Evolutionary conservation across 805 yeast genomes (phyloP).

Genomic region (Kodamaea kaohsiungensis): DNA sequence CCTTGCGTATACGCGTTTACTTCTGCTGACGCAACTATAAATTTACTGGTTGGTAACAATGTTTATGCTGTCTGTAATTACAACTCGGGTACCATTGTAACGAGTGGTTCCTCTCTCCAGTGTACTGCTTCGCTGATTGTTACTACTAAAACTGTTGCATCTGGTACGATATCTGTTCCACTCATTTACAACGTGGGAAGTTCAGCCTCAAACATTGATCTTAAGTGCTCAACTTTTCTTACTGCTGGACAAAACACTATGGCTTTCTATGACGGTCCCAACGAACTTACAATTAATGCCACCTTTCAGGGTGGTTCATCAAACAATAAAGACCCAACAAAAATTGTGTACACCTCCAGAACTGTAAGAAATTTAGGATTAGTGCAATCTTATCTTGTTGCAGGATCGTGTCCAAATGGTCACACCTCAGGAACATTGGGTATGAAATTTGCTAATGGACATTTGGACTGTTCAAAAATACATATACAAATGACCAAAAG

Average conservation of each 20-base stretch:
- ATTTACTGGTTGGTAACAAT: conserved; percentile 9
- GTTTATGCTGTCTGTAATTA: conserved; percentile 25
- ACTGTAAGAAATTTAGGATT: conserved; percentile 14
- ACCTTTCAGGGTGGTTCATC: conserved; percentile 6
- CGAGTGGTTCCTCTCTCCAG: conserved; percentile 9
- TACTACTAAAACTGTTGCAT: neutral
- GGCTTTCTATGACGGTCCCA: conserved; percentile 15
- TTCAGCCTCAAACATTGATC: conserved; percentile 12
- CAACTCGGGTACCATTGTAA: conserved; percentile 11
- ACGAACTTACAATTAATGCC: conserved; percentile 7
- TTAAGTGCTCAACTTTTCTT: conserved; percentile 18
- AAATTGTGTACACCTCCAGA: conserved; percentile 1
- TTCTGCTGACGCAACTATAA: conserved; percentile 3
- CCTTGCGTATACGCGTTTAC: conserved; percentile 20
- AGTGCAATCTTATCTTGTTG: conserved; percentile 11
- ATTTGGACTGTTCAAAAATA: conserved; percentile 22
- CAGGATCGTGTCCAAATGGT: conserved; percentile 21
- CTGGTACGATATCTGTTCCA: conserved; percentile 18
- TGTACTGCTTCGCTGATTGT: conserved; percentile 11
- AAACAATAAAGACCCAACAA: neutral
- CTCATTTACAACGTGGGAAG: conserved; percentile 20
- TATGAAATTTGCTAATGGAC: conserved; percentile 11
- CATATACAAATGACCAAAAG: conserved; percentile 21
- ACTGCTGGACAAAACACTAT: conserved; percentile 22
- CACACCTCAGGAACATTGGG: conserved; percentile 24